Evolutionary conservation across 2,329 filamentous ascomycete species (phyloP), one percentile per base, ranked within the genome.

Genomic region (Trichoderma koningii): DNA sequence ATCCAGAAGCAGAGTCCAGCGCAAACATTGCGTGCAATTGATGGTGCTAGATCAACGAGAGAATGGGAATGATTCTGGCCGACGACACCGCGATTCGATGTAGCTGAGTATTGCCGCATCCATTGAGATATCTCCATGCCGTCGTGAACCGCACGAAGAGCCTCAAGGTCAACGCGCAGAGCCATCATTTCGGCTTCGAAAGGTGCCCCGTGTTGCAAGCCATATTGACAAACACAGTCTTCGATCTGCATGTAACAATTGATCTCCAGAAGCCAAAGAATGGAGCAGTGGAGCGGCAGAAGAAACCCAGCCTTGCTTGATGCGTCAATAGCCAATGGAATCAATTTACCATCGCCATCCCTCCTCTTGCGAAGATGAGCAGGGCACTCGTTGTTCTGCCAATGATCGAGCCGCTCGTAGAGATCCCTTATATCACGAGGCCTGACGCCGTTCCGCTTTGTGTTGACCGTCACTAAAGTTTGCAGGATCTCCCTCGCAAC

Each of bases 221-320:
- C 48, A 19, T 62, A 52, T n/a, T 44, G 48, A 5, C 48, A 62
- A 34, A 62, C 38, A 38, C 57, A 62, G 14, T 51, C 57, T 34
- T 53, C 57, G 19, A 62, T 28, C 47, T 62, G 57, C 48, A 62
- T n/a, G 14, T 53, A 62, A 45, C 57, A 62, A 15, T 62, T 62
- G 41, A 44, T 44, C 52, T 62, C 47, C n/a, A 52, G 48, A 34
- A 62, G 23, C 57, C 57, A 62, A 34, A 62, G 47, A 48, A 45
- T 42, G 3, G 38, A 45, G 5, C 57, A 62, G 4, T 53, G 57
- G 26, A 62, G 14, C n/a, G 57, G 57, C 14, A 44, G 47, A 17
- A 62, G 21, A 45, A 62, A 62, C 2, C 12, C 21, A 0, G 23
- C 7, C 26, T 45, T 52, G 5, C 34, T 34, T 44, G 57, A n/a